Evolutionary conservation across 495 filamentous ascomycete species (phyloP).

Genomic region (Xylaria cubensis): DNA sequence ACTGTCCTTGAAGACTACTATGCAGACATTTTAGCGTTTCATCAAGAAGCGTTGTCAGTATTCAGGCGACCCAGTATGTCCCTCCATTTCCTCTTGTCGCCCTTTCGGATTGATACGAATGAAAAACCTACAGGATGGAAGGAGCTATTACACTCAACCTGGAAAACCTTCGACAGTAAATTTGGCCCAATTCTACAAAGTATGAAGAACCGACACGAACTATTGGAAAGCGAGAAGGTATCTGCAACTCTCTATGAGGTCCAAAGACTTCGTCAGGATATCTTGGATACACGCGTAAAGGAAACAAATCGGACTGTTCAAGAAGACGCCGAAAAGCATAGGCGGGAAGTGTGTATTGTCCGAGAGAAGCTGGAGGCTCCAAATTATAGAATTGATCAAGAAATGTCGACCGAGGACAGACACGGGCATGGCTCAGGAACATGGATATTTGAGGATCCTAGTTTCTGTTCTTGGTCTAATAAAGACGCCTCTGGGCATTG

Average conservation of each 20-base stretch:
- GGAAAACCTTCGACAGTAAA: conserved; percentile 17
- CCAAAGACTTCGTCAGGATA: background rate
- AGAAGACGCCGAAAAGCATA: background rate
- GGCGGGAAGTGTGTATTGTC: background rate
- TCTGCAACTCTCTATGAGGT: conserved; percentile 12
- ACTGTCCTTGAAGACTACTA: conserved; percentile 21
- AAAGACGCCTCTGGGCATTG: background rate
- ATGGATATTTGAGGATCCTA: conserved; percentile 27
- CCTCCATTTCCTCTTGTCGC: background rate
- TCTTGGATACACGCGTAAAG: background rate
- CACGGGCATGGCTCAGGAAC: conserved; percentile 12
- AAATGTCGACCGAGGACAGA: conserved; percentile 17
- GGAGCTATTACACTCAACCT: conserved; percentile 4
- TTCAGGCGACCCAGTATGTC: conserved; percentile 9
- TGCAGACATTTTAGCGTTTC: conserved; percentile 2
- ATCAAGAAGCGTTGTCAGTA: background rate
- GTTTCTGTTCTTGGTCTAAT: conserved; percentile 11
- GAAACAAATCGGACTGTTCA: background rate
- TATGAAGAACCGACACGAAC: background rate
- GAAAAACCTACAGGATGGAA: background rate
- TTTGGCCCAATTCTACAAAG: conserved; percentile 12
- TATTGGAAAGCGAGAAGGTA: conserved; percentile 10
- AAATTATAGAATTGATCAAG: conserved; percentile 8
- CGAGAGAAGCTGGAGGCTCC: conserved; percentile 13
- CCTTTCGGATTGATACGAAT: background rate